Percentiles rank a stretch among this genome's conserved stretches.
Evolutionary conservation across 441 rosid genomes (phyloP).

Genomic region (Euphorbia celastroides): DNA sequence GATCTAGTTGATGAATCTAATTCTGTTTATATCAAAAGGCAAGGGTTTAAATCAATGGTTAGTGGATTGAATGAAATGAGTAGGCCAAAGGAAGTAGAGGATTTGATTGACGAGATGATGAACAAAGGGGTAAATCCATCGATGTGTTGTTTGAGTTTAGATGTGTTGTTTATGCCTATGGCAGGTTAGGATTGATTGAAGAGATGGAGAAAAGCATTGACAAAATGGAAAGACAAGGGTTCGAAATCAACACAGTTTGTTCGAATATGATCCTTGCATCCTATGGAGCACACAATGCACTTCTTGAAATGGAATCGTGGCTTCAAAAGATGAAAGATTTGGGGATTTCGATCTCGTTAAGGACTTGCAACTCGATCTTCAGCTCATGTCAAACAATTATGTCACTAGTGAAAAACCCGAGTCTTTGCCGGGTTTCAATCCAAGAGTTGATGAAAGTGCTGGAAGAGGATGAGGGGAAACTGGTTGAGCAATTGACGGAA

Average conservation of each 20-base stretch:
- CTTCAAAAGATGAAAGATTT: slow-evolving; percentile 42
- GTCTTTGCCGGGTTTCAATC: slow-evolving; percentile 37
- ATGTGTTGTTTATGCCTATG: slow-evolving; percentile 52
- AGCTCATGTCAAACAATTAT: slow-evolving; percentile 54
- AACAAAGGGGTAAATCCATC: slow-evolving; percentile 36
- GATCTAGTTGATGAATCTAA: slow-evolving; percentile 35
- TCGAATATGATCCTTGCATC: slow-evolving; percentile 80
- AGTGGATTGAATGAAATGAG: slow-evolving; percentile 66
- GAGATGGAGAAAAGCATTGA: slow-evolving; percentile 50
- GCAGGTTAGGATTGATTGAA: slow-evolving; percentile 57
- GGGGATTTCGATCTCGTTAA: slow-evolving; percentile 46
- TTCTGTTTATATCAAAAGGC: slow-evolving; percentile 56
- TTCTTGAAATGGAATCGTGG: slow-evolving; percentile 57
- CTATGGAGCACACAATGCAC: slow-evolving; percentile 54
- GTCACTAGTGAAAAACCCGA: slow-evolving; percentile 30
- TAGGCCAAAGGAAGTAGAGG: slow-evolving; percentile 58
- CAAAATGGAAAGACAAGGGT: slow-evolving; percentile 45
- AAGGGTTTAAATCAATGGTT: slow-evolving; percentile 57
- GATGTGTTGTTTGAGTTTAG: slow-evolving; percentile 48
- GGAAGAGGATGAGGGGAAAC: slow-evolving; percentile 37
- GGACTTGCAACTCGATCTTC: slow-evolving; percentile 72
- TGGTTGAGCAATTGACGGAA: slow-evolving; percentile 45
- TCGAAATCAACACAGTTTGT: slow-evolving; percentile 50
- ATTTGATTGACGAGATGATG: slow-evolving; percentile 47
- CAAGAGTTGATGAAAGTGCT: slow-evolving; percentile 35